Conservation (phyloP, 2,329 filamentous ascomycete species). For the Chaetothyriales sp. region DNA sequence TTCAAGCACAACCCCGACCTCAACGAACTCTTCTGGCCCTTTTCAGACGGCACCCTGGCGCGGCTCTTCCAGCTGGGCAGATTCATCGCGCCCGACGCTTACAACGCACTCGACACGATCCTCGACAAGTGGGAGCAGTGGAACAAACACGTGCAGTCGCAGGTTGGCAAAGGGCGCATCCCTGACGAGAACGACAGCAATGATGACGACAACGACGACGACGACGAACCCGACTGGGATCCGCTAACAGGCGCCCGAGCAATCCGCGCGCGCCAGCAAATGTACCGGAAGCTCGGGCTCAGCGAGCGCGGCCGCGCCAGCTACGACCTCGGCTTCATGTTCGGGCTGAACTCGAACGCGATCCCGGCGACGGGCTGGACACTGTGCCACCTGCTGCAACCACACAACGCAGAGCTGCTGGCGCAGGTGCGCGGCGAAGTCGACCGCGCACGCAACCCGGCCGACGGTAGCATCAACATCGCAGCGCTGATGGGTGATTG, state of each 20-base stretch:
- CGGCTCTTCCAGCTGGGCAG: slow-evolving; percentile 11
- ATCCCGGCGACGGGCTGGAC: slow-evolving; percentile 31
- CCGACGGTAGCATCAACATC: slow-evolving; percentile 25
- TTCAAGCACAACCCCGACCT: slow-evolving; percentile 29
- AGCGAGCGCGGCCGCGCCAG: slow-evolving; percentile 14
- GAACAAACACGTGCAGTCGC: slow-evolving; percentile 1
- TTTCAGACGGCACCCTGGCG: slow-evolving; percentile 11
- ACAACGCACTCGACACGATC: slow-evolving; percentile 5
- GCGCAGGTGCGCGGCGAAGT: slow-evolving; percentile 29
- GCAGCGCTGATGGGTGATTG: slow-evolving; percentile 26
- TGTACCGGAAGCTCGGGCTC: slow-evolving; percentile 10
- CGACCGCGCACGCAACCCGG: slow-evolving; percentile 23
- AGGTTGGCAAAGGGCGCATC: background rate
- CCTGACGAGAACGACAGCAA: background rate
- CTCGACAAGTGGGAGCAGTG: slow-evolving; percentile 6
- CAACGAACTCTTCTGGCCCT: slow-evolving; percentile 27
- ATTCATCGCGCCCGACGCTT: slow-evolving; percentile 6
- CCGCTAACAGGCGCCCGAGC: slow-evolving; percentile 13
- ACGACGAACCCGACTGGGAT: slow-evolving; percentile 11
- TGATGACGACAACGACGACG: slow-evolving; percentile 4
- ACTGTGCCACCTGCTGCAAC: slow-evolving; percentile 29
- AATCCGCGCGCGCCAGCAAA: slow-evolving; percentile 13
- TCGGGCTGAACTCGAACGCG: slow-evolving; percentile 27
- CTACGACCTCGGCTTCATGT: slow-evolving; percentile 25
- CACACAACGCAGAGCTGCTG: slow-evolving; percentile 23